A percentile compares a stretch with the other conserved stretches of the same genome.
Evolutionary conservation across 2,329 filamentous ascomycete genomes (phyloP).

Genomic region (Niveomyces coronatus): DNA sequence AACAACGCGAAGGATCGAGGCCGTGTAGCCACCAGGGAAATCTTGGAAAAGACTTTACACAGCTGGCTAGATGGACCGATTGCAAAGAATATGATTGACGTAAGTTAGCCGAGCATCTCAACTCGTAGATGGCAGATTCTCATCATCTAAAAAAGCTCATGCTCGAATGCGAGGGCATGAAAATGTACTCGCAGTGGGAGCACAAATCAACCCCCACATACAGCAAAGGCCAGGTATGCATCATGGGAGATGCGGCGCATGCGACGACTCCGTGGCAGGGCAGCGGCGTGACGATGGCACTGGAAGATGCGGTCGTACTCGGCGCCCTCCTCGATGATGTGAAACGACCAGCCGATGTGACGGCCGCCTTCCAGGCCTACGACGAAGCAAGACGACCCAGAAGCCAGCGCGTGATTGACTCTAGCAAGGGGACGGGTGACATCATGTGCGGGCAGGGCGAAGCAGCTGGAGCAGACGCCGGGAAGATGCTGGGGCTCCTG

Average conservation of each 20-base stretch:
- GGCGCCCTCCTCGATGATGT: conserved; percentile 7
- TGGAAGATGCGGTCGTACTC: conserved; percentile 17
- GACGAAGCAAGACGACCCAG: conserved; percentile 9
- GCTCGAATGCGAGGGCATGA: conserved; percentile 1
- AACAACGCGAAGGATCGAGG: neutral
- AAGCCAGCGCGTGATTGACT: conserved; percentile 9
- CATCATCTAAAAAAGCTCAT: conserved; percentile 4
- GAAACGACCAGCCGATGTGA: conserved; percentile 4
- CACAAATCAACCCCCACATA: conserved; percentile 12
- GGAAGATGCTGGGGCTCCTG: neutral
- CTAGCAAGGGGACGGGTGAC: conserved; percentile 1
- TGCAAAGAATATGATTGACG: conserved; percentile 4
- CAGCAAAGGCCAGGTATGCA: conserved; percentile 12
- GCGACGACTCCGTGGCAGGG: conserved; percentile 17
- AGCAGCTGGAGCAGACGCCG: neutral
- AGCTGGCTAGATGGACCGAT: neutral
- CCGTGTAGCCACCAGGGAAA: neutral
- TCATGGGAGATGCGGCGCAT: conserved; percentile 18
- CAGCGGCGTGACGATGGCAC: conserved; percentile 15
- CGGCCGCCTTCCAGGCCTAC: conserved; percentile 12
- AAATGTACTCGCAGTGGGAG: conserved; percentile 9
- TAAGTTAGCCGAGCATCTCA: neutral
- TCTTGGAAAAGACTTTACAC: neutral
- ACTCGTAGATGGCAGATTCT: neutral
- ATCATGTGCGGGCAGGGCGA: conserved; percentile 6